phyloP scores from a whole-genome alignment of 1,139 yeast genomes.

The Suhomyces atakaporum region DNA sequence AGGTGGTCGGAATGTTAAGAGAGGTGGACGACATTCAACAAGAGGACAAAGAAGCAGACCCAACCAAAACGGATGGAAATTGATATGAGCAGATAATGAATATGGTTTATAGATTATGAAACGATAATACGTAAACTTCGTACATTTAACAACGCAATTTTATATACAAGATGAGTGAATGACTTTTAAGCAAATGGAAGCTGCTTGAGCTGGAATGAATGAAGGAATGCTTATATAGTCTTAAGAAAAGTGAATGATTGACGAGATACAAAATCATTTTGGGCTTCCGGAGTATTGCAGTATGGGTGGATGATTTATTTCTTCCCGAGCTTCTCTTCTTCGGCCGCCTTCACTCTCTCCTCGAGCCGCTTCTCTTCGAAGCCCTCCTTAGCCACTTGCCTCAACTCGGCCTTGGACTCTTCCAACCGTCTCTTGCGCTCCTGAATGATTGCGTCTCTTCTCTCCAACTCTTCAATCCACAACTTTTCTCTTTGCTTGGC shows the following conservation, averaged over 20 bases:
- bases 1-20: background rate
- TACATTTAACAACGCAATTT: no score
- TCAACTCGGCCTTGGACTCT: slow-evolving; percentile 40
- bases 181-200: no score
- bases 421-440: slow-evolving; percentile 55
- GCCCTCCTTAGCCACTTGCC: slow-evolving; percentile 44
- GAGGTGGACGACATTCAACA: background rate
- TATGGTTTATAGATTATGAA: slow-evolving; percentile 1
- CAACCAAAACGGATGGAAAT: no score
- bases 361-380: slow-evolving; percentile 25
- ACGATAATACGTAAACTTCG: background rate
- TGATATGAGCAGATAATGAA: no score
- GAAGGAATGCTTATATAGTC: no score
- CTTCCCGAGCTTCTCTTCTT: slow-evolving; percentile 1
- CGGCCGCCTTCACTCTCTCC: slow-evolving; percentile 2
- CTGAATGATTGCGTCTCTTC: slow-evolving; percentile 75
- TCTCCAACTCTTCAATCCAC: slow-evolving; percentile 89
- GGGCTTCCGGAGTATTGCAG: no score
- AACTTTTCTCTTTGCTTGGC: slow-evolving; percentile 81
- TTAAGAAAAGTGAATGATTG: no score
- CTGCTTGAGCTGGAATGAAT: no score
- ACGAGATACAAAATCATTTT: no score
- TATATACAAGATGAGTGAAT: background rate
- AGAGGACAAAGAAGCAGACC: no score
- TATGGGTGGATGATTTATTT: background rate